phyloP scores from a whole-genome alignment of 805 yeast species.

The Yamadazyma akitaensis region DNA sequence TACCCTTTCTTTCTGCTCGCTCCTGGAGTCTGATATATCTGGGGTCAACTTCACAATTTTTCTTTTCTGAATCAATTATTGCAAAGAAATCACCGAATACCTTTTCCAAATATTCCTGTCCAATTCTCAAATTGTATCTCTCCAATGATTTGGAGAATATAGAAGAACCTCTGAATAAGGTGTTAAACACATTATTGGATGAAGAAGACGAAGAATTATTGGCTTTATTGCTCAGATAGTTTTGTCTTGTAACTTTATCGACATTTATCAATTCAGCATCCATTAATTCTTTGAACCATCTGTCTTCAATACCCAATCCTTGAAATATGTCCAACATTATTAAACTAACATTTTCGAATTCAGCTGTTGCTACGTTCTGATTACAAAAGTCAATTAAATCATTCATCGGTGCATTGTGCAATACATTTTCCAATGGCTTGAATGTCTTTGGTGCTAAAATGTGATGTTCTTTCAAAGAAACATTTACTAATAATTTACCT shows the following conservation, averaged over 20 bases:
- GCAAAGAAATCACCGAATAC: constrained; percentile 69
- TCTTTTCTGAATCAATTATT: constrained; percentile 46
- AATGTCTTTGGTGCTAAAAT: constrained; percentile 61
- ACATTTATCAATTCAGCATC: constrained; percentile 58
- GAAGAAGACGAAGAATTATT: constrained; percentile 15
- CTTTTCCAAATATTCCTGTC: constrained; percentile 72
- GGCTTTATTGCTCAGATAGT: constrained; percentile 28
- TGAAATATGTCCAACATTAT: constrained; percentile 74
- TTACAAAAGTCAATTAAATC: constrained; percentile 51
- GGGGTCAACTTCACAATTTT: constrained; percentile 83
- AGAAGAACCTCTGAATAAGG: constrained; percentile 76
- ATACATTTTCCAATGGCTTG: constrained; percentile 58
- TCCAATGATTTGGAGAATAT: constrained; percentile 81
- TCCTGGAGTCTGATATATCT: constrained; percentile 43
- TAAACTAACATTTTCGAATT: constrained; percentile 53
- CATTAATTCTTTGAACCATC: constrained; percentile 70
- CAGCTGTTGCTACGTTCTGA: constrained; percentile 32
- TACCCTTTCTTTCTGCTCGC: constrained; percentile 24
- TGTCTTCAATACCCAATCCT: constrained; percentile 60
- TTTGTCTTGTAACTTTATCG: constrained; percentile 43
- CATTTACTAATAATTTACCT: constrained; percentile 56
- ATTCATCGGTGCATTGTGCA: constrained; percentile 50
- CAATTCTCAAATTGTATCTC: constrained; percentile 68
- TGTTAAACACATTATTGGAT: constrained; percentile 35
- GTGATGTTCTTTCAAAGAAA: constrained; percentile 50